Evolutionary conservation across 192 early-diverging fungal species (phyloP).

Genomic region (Chytriomyces sp.): DNA sequence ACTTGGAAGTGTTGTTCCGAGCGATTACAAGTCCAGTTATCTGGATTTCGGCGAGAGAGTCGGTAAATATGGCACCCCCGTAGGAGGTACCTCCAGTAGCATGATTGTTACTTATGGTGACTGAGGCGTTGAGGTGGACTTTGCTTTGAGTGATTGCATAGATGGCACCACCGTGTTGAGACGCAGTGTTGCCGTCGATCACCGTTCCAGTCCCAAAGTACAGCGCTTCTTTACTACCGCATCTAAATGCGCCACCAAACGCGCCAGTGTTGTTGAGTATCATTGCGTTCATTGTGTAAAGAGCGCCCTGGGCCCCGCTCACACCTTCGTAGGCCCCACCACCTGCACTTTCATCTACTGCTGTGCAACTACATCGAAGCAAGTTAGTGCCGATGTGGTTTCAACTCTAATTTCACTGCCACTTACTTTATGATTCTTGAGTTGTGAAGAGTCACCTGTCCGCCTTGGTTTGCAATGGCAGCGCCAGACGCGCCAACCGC

Average conservation of each 20-base stretch:
- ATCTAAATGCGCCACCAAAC: background rate
- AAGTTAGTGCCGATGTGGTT: background rate
- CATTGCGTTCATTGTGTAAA: background rate
- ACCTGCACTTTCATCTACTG: background rate
- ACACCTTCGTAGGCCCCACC: constrained; percentile 7
- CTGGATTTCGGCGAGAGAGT: background rate
- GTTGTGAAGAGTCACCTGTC: background rate
- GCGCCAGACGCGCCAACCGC: background rate
- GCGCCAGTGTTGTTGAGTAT: constrained; percentile 1
- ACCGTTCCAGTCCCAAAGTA: background rate
- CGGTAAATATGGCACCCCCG: background rate
- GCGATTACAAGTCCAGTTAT: background rate
- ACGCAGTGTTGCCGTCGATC: background rate
- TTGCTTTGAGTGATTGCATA: background rate
- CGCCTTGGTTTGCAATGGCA: constrained; percentile 1
- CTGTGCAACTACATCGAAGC: constrained; percentile 8
- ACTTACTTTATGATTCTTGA: constrained; percentile 7
- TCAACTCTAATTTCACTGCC: background rate
- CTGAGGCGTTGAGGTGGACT: background rate
- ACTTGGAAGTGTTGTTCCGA: background rate
- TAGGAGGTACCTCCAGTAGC: background rate
- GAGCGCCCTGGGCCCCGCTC: background rate
- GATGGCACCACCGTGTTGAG: constrained; percentile 10
- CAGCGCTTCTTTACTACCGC: background rate
- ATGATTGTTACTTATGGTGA: background rate